phyloP scores from a whole-genome alignment of 2,329 filamentous ascomycete species.

The Purpureocillium lavendulum region DNA sequence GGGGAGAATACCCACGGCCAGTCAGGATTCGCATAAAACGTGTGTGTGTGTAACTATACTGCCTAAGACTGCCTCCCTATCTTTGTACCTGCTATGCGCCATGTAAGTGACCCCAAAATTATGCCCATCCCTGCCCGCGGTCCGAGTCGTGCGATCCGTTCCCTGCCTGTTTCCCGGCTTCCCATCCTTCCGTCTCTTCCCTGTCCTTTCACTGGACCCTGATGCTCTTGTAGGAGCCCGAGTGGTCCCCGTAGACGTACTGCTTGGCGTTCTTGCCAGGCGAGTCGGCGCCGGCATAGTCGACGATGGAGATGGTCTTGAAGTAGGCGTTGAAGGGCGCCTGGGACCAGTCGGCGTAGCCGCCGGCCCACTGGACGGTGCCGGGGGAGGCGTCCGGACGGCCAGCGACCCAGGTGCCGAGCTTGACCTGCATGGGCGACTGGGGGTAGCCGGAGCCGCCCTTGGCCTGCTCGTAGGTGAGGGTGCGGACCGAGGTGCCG shows the following conservation, averaged over 20 bases:
- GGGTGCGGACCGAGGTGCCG: conserved; percentile 49
- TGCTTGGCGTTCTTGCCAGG: conserved; percentile 25
- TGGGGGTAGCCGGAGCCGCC: conserved; percentile 56
- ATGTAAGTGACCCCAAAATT: no score
- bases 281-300: conserved; percentile 31
- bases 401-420: conserved; percentile 60
- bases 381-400: conserved; percentile 52
- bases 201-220: conserved; percentile 17
- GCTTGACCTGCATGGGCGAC: conserved; percentile 62
- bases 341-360: conserved; percentile 36
- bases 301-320: conserved; percentile 33
- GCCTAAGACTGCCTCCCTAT: no score
- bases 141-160: no score
- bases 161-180: background rate
- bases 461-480: conserved; percentile 52
- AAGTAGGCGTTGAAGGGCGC: conserved; percentile 35
- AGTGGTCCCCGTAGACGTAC: conserved; percentile 32
- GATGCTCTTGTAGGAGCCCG: conserved; percentile 35
- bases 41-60: no score
- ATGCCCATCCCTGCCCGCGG: no score
- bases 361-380: conserved; percentile 64
- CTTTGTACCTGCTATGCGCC: no score
- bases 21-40: no score
- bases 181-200: background rate
- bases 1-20: no score